A percentile compares a stretch with the other conserved stretches of the same genome.
Evolutionary conservation across 2,329 filamentous ascomycete genomes (phyloP).

Genomic region (Claviceps sp.): DNA sequence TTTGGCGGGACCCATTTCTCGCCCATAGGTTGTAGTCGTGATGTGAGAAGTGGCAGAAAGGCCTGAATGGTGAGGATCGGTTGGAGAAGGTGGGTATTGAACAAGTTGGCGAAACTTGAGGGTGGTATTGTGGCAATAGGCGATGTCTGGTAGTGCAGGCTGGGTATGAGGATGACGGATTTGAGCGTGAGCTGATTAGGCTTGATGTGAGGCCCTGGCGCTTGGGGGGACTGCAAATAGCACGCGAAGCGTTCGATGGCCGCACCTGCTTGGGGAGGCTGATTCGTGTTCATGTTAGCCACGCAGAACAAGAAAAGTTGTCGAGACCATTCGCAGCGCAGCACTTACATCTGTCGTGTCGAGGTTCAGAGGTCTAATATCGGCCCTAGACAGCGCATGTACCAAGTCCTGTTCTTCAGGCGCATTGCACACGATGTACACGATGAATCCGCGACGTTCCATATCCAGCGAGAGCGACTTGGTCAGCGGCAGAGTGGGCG

Average conservation of each 20-base stretch:
- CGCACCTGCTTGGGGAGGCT: constrained; percentile 55
- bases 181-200: constrained; percentile 64
- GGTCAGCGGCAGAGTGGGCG: constrained; percentile 70
- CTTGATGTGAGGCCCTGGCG: constrained; percentile 62
- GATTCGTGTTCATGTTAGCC: neutral
- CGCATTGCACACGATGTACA: constrained; percentile 80
- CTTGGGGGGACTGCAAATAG: constrained; percentile 60
- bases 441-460: constrained; percentile 82
- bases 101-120: constrained; percentile 73
- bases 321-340: neutral
- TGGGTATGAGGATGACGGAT: constrained; percentile 73
- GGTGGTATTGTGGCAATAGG: constrained; percentile 77
- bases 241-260: constrained; percentile 60
- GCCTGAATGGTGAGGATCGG: constrained; percentile 81
- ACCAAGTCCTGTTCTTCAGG: constrained; percentile 73
- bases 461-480: constrained; percentile 74
- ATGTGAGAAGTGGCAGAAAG: constrained; percentile 68
- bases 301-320: neutral
- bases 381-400: constrained; percentile 60
- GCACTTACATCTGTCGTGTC: constrained; percentile 64
- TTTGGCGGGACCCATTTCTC: constrained; percentile 45
- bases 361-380: constrained; percentile 70
- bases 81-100: constrained; percentile 84
- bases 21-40: constrained; percentile 39
- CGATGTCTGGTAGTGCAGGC: constrained; percentile 64